Base-by-base conservation (phyloP, 345 rosid genomes). In the Rhizophora apiculata region DNA sequence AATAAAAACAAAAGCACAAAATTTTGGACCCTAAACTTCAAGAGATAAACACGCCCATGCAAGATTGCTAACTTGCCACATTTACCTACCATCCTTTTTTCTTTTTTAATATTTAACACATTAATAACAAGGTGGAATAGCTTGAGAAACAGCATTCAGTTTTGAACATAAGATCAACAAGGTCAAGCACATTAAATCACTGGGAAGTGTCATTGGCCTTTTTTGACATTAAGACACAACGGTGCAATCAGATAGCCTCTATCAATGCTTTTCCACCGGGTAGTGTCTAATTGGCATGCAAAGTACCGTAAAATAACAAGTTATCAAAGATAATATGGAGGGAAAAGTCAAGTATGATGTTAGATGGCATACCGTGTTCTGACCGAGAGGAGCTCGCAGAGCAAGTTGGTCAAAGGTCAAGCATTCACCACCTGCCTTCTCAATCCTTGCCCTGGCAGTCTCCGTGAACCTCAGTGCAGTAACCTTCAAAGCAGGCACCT, bases 371-470 rank as follows among this genome's bases (percentile, higher is more conserved):
- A 94, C 97, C 77, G 96, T 94, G 82, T 91, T 91, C 81, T 94
- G 97, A 2, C 98, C 98, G 63, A 94, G 86, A 36, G 97, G 98
- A 67, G 98, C 97, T 18, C 76, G 72, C 30, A 93, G 92, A 57
- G 98, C 98, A 78, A 91, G 93, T 71, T 89, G 97, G 55, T 93
- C 98, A 74, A 93, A 93, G 11, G 98, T 93, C 81, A 91, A 74
- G 85, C 98, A 93, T 62, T 93, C 92, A n/a, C 98, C 98, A 73
- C 98, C 98, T 11, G 97, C 96, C 76, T 89, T 93, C 90, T 89
- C 98, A 60, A 93, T 93, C 76, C 98, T 91, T 15, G 98, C 97
- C 60, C 97, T 86, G 0, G 95, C 98, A 2, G 89, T 91, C 84
- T 94, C 97, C 0, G 98, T 91, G 82, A 94, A 91, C 77, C 91